A percentile compares a stretch with the other conserved stretches of the same genome.
Evolutionary conservation across 768 basidiomycete species (phyloP).

Genomic region (Agaricus sinodeliciosus): DNA sequence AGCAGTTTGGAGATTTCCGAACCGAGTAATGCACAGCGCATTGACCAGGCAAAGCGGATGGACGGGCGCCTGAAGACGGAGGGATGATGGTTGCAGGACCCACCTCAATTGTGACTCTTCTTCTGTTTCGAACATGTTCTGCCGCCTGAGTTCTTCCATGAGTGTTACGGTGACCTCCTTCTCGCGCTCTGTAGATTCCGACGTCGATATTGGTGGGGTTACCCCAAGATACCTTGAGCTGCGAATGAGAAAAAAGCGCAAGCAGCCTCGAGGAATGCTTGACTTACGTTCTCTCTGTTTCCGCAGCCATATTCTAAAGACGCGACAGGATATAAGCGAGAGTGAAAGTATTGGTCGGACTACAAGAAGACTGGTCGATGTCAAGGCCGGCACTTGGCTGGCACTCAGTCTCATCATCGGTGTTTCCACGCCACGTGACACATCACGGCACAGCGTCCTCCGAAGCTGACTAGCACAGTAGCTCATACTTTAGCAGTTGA

Average conservation of each 20-base stretch:
- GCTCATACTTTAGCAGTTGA: no score
- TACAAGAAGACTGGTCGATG: neutral
- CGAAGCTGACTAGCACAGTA: no score
- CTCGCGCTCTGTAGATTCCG: conserved; percentile 70
- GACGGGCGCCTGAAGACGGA: neutral
- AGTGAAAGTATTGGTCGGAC: neutral
- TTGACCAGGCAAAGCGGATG: neutral
- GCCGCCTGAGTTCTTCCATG: conserved; percentile 83
- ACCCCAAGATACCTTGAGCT: conserved; percentile 65
- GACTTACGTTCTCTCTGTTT: conserved; percentile 8
- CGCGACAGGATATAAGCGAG: neutral
- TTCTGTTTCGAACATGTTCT: conserved; percentile 86
- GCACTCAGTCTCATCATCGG: neutral
- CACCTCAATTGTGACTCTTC: conserved; percentile 86
- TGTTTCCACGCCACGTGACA: neutral
- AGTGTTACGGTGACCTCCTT: conserved; percentile 78
- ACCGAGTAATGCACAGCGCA: neutral
- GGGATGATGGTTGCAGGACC: conserved; percentile 21
- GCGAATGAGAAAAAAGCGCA: conserved; percentile 10
- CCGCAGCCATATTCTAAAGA: conserved; percentile 10
- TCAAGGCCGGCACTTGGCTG: neutral
- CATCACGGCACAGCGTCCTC: no score
- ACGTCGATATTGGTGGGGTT: conserved; percentile 77
- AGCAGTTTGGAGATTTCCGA: neutral
- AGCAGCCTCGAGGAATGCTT: neutral